Conservation (phyloP, 139 green algal species). For the Dunaliella sp. region DNA sequence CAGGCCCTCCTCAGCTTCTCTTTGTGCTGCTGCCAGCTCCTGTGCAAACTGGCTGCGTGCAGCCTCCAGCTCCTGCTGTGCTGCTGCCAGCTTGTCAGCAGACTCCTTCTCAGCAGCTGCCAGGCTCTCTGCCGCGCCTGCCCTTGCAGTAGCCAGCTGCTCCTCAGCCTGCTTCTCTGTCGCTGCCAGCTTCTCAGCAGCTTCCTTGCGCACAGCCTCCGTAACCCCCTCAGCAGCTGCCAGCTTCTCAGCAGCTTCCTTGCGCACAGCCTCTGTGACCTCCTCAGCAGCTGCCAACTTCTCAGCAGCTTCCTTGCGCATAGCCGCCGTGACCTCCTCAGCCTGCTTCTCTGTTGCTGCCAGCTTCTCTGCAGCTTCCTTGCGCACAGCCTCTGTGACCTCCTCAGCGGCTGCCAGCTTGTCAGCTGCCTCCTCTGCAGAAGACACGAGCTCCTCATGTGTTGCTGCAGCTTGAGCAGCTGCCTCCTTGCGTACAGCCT, state of each 20-base stretch:
- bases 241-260: background rate
- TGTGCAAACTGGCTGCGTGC: background rate
- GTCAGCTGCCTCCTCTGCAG: constrained; percentile 4
- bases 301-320: background rate
- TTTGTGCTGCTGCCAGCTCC: background rate
- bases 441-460: background rate
- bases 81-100: background rate
- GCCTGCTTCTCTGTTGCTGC: constrained; percentile 1
- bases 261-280: background rate
- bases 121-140: background rate
- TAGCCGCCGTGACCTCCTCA: background rate
- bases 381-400: background rate
- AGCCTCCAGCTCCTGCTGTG: background rate
- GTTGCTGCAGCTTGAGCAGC: background rate
- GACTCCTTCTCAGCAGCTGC: background rate
- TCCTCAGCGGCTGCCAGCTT: constrained; percentile 1
- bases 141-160: background rate
- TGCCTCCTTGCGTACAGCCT: background rate
- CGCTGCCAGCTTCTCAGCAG: background rate
- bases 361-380: background rate
- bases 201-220: background rate
- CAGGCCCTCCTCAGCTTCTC: background rate
- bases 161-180: background rate
- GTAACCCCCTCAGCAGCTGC: background rate
- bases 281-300: background rate